Conservation (phyloP, 2,329 filamentous ascomycete genomes). For the Juglanconis sp. region DNA sequence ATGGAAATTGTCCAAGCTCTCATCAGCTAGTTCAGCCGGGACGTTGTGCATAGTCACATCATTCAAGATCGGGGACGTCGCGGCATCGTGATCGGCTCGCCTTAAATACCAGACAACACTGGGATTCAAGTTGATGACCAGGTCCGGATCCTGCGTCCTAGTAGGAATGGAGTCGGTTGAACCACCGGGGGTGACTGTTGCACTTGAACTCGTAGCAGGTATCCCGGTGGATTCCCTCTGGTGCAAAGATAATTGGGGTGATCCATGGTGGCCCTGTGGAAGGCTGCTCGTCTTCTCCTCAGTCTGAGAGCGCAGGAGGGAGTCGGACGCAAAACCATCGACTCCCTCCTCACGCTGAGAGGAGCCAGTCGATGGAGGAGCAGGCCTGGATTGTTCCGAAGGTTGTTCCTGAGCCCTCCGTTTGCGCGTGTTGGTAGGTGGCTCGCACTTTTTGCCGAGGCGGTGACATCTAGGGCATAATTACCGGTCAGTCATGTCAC, state of each 20-base stretch:
- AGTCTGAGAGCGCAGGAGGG: not conserved
- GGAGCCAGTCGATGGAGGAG: not conserved
- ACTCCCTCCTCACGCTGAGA: not conserved
- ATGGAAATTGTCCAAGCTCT: not conserved
- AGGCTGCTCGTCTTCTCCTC: not conserved
- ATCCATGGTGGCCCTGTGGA: not conserved
- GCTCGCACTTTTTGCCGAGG: slow-evolving; percentile 23
- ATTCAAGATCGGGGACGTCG: not conserved
- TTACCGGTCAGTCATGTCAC: not conserved
- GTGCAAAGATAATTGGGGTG: too few relatives aligned
- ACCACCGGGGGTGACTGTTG: not conserved
- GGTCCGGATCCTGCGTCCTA: not conserved
- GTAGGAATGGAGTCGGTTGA: not conserved
- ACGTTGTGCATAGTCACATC: not conserved
- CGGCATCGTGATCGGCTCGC: not conserved
- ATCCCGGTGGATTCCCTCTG: not conserved
- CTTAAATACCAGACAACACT: not conserved
- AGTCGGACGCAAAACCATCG: not conserved
- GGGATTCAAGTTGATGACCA: slow-evolving; percentile 1
- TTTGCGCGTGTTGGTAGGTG: slow-evolving; percentile 20
- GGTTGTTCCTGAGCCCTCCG: slow-evolving; percentile 18
- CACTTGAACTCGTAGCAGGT: not conserved
- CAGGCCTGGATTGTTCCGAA: not conserved
- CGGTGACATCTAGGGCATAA: slow-evolving; percentile 19
- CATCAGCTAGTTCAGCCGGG: not conserved